Conservation (phyloP, 169 alveolate genomes). For the Eimeria nieschulzi region DNA sequence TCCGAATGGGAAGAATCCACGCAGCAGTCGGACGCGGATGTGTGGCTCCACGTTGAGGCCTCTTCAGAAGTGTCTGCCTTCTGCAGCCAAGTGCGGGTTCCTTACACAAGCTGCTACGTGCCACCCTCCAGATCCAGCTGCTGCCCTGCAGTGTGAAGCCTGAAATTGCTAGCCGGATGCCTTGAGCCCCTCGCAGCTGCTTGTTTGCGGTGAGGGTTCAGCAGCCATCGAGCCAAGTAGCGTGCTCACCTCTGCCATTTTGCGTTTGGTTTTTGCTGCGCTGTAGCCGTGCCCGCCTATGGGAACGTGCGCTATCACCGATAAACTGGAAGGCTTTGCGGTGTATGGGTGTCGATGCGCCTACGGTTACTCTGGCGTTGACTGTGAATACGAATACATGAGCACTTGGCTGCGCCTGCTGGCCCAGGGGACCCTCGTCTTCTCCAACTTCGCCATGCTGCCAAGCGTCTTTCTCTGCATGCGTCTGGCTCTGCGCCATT, state of each 20-base stretch:
- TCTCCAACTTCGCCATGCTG: conserved; percentile 20
- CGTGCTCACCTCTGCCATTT: neutral
- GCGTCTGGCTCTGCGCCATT: conserved; percentile 16
- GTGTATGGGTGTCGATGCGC: conserved; percentile 36
- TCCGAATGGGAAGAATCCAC: neutral
- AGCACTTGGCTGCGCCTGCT: neutral
- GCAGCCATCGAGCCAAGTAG: too few relatives aligned
- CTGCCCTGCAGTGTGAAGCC: too few relatives aligned
- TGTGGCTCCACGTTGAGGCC: neutral
- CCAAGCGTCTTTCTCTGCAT: conserved; percentile 31
- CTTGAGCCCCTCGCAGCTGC: too few relatives aligned
- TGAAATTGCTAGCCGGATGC: too few relatives aligned
- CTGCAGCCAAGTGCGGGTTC: conserved; percentile 11
- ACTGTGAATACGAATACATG: neutral
- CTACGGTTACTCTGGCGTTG: conserved; percentile 8
- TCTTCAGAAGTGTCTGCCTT: conserved; percentile 6
- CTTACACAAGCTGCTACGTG: too few relatives aligned
- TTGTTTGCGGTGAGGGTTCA: too few relatives aligned
- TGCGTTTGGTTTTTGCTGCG: neutral
- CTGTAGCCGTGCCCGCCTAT: conserved; percentile 4
- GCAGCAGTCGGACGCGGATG: conserved; percentile 18
- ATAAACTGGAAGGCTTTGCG: conserved; percentile 11
- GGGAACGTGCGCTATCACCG: conserved; percentile 33
- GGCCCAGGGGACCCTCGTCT: neutral
- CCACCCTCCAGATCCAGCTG: too few relatives aligned